These are phyloP conservation scores for Trypanosoma lewisi DNA, from an alignment of 208 protist genomes.

Conservation along the genomic window DNA sequence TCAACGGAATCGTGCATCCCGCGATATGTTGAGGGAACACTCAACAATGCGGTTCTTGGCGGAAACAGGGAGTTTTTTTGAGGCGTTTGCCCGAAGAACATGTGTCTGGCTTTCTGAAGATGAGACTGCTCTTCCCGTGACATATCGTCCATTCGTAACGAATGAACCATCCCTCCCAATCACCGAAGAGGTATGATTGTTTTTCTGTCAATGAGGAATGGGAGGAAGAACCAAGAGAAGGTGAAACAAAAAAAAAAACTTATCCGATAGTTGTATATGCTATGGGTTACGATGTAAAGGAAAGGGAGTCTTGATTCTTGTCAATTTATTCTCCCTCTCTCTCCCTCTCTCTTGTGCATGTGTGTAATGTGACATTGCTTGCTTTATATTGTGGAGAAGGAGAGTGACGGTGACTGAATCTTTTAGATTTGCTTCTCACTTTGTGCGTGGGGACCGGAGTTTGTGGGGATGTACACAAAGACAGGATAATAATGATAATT, in stretches of 20 bases:
- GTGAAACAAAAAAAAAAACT: not conserved
- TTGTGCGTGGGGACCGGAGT: too few species aligned
- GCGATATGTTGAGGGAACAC: not conserved
- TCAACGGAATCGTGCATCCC: constrained; percentile 13
- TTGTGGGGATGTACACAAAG: too few species aligned
- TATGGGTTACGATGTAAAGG: not conserved
- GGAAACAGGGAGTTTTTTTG: constrained; percentile 45
- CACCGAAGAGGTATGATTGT: not conserved
- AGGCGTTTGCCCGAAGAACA: constrained; percentile 23
- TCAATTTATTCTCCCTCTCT: not conserved
- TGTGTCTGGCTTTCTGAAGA: not conserved
- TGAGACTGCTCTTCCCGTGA: constrained; percentile 35
- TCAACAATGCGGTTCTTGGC: not conserved
- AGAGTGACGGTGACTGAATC: too few species aligned
- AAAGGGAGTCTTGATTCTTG: not conserved
- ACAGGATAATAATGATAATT: too few species aligned
- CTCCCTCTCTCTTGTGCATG: too few species aligned
- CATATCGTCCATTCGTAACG: constrained; percentile 53
- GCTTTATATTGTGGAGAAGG: too few species aligned
- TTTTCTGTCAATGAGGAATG: not conserved
- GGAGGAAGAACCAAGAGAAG: not conserved
- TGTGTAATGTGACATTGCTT: too few species aligned
- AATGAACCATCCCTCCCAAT: constrained; percentile 63
- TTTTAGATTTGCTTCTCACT: too few species aligned
- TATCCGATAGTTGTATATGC: not conserved